Conservation (phyloP, 2,329 filamentous ascomycete species). For the Fusarium sp. region DNA sequence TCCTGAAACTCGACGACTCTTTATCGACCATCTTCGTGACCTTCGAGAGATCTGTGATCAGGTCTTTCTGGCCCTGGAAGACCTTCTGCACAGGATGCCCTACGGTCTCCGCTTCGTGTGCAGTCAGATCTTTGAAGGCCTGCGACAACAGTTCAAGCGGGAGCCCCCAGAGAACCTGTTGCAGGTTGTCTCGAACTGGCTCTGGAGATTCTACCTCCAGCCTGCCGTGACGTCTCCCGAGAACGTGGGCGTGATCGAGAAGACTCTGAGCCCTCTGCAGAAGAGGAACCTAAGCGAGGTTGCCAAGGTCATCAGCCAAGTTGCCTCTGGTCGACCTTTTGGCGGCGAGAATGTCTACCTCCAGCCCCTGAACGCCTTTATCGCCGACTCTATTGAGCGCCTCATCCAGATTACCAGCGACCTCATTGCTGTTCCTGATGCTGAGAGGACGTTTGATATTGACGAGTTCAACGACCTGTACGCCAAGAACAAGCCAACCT, state of each 20-base stretch:
- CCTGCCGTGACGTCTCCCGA: conserved; percentile 91
- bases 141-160: conserved; percentile 80
- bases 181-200: conserved; percentile 87
- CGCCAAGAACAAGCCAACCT: conserved; percentile 92
- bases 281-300: conserved; percentile 93
- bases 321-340: conserved; percentile 88
- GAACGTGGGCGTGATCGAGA: conserved; percentile 91
- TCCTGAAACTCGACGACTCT: conserved; percentile 88
- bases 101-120: conserved; percentile 92
- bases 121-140: conserved; percentile 83
- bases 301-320: conserved; percentile 89
- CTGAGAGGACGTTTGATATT: conserved; percentile 94
- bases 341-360: conserved; percentile 95
- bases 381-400: conserved; percentile 85
- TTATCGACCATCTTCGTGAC: conserved; percentile 94
- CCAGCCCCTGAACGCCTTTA: conserved; percentile 92
- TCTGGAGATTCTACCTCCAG: conserved; percentile 94
- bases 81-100: conserved; percentile 86
- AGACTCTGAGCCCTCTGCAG: conserved; percentile 87
- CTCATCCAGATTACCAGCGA: conserved; percentile 79
- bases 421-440: conserved; percentile 84
- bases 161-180: conserved; percentile 83
- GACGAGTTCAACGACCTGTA: conserved; percentile 99
- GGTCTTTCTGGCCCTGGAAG: conserved; percentile 84
- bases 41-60: conserved; percentile 94